A percentile compares a stretch with the other conserved stretches of the same genome.
Evolutionary conservation across 1,139 yeast species (phyloP).

Genomic region (Lodderomyces oxycetoniae): DNA sequence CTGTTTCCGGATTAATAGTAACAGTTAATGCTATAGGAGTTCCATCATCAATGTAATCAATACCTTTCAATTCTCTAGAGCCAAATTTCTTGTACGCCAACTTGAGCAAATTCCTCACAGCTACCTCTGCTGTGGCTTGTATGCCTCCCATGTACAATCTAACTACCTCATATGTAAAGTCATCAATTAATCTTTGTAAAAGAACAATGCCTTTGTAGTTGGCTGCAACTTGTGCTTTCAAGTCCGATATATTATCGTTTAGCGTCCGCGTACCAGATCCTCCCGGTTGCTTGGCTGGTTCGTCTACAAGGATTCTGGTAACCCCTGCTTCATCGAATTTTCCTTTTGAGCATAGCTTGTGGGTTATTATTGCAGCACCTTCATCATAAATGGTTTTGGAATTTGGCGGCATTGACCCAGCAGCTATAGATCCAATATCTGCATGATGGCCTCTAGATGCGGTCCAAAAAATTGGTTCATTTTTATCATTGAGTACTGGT

Average conservation of each 20-base stretch:
- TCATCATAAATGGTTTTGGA: slow-evolving; percentile 42
- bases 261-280: slow-evolving; percentile 43
- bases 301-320: slow-evolving; percentile 33
- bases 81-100: slow-evolving; percentile 34
- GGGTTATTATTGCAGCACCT: slow-evolving; percentile 42
- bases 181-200: slow-evolving; percentile 27
- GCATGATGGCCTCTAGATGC: slow-evolving; percentile 49
- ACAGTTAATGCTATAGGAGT: slow-evolving; percentile 37
- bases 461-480: slow-evolving; percentile 39
- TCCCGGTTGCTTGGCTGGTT: slow-evolving; percentile 44
- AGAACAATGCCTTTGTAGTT: slow-evolving; percentile 39
- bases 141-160: slow-evolving; percentile 41
- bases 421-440: slow-evolving; percentile 43
- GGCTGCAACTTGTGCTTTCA: slow-evolving; percentile 44
- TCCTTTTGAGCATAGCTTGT: slow-evolving; percentile 35
- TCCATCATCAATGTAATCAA: slow-evolving; percentile 43
- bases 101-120: slow-evolving; percentile 36
- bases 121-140: slow-evolving; percentile 39
- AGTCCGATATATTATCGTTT: slow-evolving; percentile 39
- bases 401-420: slow-evolving; percentile 47
- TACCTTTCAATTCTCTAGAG: slow-evolving; percentile 31
- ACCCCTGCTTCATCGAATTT: slow-evolving; percentile 40
- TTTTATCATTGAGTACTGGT: slow-evolving; percentile 39
- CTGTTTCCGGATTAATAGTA: slow-evolving; percentile 29
- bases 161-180: slow-evolving; percentile 32